Base-by-base conservation (phyloP, 257 asterid genomes). In the Paulownia fortunei region DNA sequence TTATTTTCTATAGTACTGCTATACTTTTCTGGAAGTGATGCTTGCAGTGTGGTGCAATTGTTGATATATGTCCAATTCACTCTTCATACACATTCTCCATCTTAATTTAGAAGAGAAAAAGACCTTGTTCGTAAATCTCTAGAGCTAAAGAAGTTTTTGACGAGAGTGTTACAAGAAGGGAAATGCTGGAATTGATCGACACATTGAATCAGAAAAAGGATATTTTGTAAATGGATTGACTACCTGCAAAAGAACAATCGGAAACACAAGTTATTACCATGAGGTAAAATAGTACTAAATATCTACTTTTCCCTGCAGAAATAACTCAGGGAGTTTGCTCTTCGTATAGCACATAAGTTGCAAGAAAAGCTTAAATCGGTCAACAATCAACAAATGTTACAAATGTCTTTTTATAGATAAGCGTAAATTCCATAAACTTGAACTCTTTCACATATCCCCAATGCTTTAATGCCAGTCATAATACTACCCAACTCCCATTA, bases 191-290 rank as follows among this genome's bases (percentile, higher is more conserved):
- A 62, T 3, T 18, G 19, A 42, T 32, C 5, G 47, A 66, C 42
- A 9, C 4, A 32, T 27, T 82, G 41, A 49, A 59, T 16, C 16
- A 30, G 0, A 34, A 69, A 84, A 92, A 92, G 98, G 98, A 94
- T 94, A 96, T 88, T 96, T 96, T 24, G 99, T 93, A 62, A 96
- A 88, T 71, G 99, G 99, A 84, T 96, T 96, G 74, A 96, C 96
- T 0, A 96, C 96, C 99, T 95, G 94, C 86, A 84, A 63, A 76
- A 79, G 52, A 56, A 70, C 52, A 79, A 52, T 32, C 0, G 51
- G 47, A 68, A 39, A 72, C 41, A 65, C 21, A 49, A 73, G 77
- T 79, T 58, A 83, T 21, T 63, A 79, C 64, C 24, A 51, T 12
- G 60, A 72, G 0, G 6, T 52, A 52, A 46, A 36, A 61, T 46